phyloP scores from a whole-genome alignment of 83 land plant genomes.

The Thuja plicata region DNA sequence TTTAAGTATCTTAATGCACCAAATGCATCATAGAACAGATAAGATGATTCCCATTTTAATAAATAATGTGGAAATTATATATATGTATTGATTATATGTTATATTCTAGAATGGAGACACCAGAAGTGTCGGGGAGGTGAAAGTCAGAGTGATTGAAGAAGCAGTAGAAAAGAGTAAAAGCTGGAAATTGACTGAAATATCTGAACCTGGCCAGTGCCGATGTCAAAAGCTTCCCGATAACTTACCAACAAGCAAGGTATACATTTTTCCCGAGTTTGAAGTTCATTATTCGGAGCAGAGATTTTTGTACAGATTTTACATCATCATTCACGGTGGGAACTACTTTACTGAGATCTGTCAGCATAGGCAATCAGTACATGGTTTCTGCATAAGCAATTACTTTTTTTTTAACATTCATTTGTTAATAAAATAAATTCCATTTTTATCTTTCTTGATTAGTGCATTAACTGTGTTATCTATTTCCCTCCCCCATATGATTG shows the following conservation, averaged over 20 bases:
- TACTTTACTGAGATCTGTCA: not conserved
- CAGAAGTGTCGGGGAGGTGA: constrained; percentile 45
- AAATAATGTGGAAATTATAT: not conserved
- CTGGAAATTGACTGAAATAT: constrained; percentile 80
- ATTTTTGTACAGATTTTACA: not conserved
- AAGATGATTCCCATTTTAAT: not conserved
- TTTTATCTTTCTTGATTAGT: not conserved
- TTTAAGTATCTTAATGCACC: not conserved
- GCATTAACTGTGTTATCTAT: not conserved
- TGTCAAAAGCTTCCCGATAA: constrained; percentile 72
- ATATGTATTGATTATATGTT: not conserved
- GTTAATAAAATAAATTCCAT: not conserved
- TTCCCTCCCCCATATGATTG: not conserved
- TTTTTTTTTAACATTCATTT: not conserved
- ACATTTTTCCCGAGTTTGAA: not conserved
- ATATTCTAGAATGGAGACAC: constrained; percentile 51
- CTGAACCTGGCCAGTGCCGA: constrained; percentile 67
- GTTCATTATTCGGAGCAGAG: not conserved
- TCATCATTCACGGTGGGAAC: not conserved
- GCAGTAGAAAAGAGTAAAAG: constrained; percentile 55
- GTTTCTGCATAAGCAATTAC: not conserved
- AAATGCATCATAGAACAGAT: not conserved
- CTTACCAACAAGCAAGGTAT: constrained; percentile 67
- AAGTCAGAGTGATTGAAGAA: constrained; percentile 63
- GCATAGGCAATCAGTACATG: not conserved